Conservation (phyloP, 768 basidiomycete species). For the Cystofilobasidium bisporidii region DNA sequence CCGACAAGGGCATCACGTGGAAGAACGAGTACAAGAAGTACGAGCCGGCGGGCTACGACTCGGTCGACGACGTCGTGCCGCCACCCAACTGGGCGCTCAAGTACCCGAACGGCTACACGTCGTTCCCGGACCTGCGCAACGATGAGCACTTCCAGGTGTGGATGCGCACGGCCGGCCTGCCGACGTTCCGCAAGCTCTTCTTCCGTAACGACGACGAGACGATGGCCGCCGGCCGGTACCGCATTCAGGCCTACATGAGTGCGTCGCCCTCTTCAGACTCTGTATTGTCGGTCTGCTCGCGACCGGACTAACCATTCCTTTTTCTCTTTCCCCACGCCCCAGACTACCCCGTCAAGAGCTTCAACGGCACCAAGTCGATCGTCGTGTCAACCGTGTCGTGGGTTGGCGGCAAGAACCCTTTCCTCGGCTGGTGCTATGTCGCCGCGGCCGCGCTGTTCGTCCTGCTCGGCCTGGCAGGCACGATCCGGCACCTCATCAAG, state of each 20-base stretch:
- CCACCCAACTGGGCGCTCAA: slow-evolving; percentile 81
- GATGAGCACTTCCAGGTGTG: slow-evolving; percentile 98
- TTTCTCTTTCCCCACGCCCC: background rate
- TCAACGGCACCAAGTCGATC: slow-evolving; percentile 89
- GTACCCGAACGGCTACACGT: slow-evolving; percentile 66
- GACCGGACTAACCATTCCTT: background rate
- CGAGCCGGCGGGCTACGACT: slow-evolving; percentile 50
- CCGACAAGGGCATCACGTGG: slow-evolving; percentile 83
- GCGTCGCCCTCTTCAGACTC: background rate
- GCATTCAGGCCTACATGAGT: slow-evolving; percentile 63
- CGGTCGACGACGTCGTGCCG: slow-evolving; percentile 61
- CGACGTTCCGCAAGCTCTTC: slow-evolving; percentile 92
- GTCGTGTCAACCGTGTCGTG: slow-evolving; percentile 96
- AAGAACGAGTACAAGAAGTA: slow-evolving; percentile 90
- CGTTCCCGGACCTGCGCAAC: slow-evolving; percentile 55
- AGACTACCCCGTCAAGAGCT: slow-evolving; percentile 89
- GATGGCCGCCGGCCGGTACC: slow-evolving; percentile 65
- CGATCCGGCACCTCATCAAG: slow-evolving; percentile 82
- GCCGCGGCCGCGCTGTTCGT: slow-evolving; percentile 80
- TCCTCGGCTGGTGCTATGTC: slow-evolving; percentile 97
- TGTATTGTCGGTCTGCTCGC: background rate
- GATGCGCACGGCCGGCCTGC: slow-evolving; percentile 97
- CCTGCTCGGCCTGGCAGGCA: slow-evolving; percentile 72
- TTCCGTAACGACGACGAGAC: slow-evolving; percentile 73
- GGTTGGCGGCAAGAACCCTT: slow-evolving; percentile 97